Conservation (phyloP, 2,329 filamentous ascomycete species). For the Xylariaceae sp. region DNA sequence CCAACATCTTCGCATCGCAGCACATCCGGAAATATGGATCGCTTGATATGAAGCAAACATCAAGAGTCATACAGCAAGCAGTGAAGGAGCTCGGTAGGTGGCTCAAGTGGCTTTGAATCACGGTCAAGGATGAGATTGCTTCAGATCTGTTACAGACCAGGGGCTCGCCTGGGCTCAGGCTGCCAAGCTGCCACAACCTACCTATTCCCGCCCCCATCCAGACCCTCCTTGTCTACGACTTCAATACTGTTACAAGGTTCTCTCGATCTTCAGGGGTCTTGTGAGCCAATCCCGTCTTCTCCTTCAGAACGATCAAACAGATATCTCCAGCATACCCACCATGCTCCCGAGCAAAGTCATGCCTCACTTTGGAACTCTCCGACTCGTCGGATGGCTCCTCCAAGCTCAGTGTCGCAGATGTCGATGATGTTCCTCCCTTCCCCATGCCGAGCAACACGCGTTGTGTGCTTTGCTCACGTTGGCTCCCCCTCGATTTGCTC, state of each 20-base stretch:
- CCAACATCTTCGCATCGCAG: too few relatives aligned
- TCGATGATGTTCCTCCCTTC: slow-evolving; percentile 10
- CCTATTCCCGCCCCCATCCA: slow-evolving; percentile 17
- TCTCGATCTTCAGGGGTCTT: slow-evolving; percentile 2
- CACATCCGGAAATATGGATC: too few relatives aligned
- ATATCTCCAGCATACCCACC: not conserved
- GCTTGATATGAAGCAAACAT: too few relatives aligned
- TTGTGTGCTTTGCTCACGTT: not conserved
- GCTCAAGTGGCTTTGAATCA: not conserved
- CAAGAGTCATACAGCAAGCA: too few relatives aligned
- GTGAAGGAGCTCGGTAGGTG: not conserved
- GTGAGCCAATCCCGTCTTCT: slow-evolving; percentile 11
- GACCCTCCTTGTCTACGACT: slow-evolving; percentile 17
- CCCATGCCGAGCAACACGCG: slow-evolving; percentile 6
- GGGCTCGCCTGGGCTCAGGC: slow-evolving; percentile 17
- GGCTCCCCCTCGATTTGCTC: slow-evolving; percentile 6
- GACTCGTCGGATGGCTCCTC: not conserved
- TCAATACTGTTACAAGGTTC: not conserved
- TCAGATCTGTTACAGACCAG: slow-evolving; percentile 32
- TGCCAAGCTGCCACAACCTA: slow-evolving; percentile 7
- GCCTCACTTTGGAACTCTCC: not conserved
- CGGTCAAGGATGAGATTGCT: slow-evolving; percentile 18
- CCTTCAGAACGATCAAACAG: slow-evolving; percentile 5
- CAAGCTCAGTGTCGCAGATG: slow-evolving; percentile 9
- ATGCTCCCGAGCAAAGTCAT: slow-evolving; percentile 2